Percentiles rank a stretch among this genome's conserved stretches.
phyloP scores from a whole-genome alignment of 345 rosid species.

The Citrus maxima region DNA sequence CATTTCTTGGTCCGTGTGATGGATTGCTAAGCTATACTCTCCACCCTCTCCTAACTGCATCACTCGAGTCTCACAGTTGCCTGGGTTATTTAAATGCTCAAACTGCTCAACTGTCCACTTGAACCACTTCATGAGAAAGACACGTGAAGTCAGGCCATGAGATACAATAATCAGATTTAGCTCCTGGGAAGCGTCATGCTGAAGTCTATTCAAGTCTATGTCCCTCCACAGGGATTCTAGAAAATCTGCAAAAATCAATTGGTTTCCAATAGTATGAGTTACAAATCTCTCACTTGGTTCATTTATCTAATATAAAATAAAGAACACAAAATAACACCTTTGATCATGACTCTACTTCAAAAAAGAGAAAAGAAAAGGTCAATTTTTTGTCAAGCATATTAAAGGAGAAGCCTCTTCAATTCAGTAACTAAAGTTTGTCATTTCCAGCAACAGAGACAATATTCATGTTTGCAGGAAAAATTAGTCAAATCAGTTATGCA shows the following conservation, averaged over 20 bases:
- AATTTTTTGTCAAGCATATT: background rate
- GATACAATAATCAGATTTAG: slow-evolving; percentile 79
- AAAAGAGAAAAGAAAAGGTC: background rate
- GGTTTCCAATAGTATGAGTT: background rate
- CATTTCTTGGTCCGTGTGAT: slow-evolving; percentile 80
- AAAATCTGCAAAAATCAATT: slow-evolving; percentile 54
- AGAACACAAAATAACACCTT: background rate
- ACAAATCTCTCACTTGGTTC: background rate
- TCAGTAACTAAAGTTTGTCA: no score
- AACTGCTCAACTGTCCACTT: slow-evolving; percentile 94
- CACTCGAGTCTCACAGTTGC: slow-evolving; percentile 71
- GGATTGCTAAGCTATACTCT: slow-evolving; percentile 81
- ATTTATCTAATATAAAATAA: background rate
- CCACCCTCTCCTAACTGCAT: slow-evolving; percentile 83
- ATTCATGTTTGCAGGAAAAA: background rate
- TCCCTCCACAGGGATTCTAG: slow-evolving; percentile 97
- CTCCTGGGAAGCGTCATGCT: slow-evolving; percentile 52
- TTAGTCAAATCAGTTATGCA: background rate
- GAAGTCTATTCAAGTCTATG: slow-evolving; percentile 79
- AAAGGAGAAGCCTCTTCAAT: background rate
- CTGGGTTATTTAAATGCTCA: slow-evolving; percentile 66
- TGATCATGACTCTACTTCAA: background rate
- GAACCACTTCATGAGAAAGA: slow-evolving; percentile 99
- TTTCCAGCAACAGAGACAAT: background rate
- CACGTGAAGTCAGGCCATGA: slow-evolving; percentile 76